Conservation (phyloP, 352 stramenopile species). For the Phytophthora hybrid region DNA sequence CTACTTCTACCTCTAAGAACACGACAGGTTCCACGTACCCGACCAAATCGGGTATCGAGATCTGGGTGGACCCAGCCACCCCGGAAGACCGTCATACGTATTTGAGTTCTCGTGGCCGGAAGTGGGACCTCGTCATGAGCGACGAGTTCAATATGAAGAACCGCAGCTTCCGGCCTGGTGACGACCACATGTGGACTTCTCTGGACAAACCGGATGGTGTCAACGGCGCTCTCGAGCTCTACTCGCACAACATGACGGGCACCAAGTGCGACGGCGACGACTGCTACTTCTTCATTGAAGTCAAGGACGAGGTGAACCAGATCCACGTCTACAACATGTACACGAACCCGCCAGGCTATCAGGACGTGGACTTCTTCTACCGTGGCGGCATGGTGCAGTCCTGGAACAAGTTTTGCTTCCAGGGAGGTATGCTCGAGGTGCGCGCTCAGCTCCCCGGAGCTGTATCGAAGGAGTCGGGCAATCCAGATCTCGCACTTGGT, state of each 20-base stretch:
- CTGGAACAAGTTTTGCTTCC: slow-evolving; percentile 96
- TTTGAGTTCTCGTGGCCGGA: slow-evolving; percentile 50
- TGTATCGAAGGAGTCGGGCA: slow-evolving; percentile 53
- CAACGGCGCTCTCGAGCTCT: slow-evolving; percentile 91
- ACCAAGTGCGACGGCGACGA: slow-evolving; percentile 58
- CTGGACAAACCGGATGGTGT: slow-evolving; percentile 95
- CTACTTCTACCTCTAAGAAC: slow-evolving; percentile 20
- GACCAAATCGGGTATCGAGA: slow-evolving; percentile 43
- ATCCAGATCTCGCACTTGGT: slow-evolving; percentile 57
- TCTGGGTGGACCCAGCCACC: slow-evolving; percentile 74
- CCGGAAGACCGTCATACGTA: slow-evolving; percentile 47
- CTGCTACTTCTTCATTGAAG: slow-evolving; percentile 61
- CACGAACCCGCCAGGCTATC: slow-evolving; percentile 51
- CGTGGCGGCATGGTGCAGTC: slow-evolving; percentile 87
- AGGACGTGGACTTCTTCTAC: slow-evolving; percentile 58
- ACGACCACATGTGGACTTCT: slow-evolving; percentile 95
- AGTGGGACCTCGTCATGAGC: slow-evolving; percentile 89
- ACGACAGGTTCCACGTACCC: slow-evolving; percentile 34
- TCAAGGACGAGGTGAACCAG: slow-evolving; percentile 44
- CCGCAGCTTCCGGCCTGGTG: slow-evolving; percentile 93
- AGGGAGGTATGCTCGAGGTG: slow-evolving; percentile 95
- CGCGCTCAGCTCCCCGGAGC: slow-evolving; percentile 87
- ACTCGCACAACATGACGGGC: slow-evolving; percentile 84
- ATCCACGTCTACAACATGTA: slow-evolving; percentile 71
- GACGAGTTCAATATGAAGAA: slow-evolving; percentile 95